phyloP scores from a whole-genome alignment of 257 asterid genomes.

The Solanum ahanhuiri region DNA sequence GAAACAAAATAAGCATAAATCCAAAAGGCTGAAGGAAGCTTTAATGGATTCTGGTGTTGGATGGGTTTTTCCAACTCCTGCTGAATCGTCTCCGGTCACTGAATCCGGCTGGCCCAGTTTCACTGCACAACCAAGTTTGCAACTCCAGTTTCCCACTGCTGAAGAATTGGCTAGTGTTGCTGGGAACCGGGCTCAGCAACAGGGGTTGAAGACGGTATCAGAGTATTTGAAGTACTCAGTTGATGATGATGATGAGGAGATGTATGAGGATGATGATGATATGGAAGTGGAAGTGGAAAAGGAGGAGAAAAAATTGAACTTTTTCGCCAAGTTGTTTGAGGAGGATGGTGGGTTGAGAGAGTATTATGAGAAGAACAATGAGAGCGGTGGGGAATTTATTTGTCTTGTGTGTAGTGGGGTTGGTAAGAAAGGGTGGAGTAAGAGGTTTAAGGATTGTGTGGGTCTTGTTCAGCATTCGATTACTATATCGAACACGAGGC shows the following conservation, averaged over 20 bases:
- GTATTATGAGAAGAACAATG: too few relatives aligned
- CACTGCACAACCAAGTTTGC: neutral
- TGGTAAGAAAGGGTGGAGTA: too few relatives aligned
- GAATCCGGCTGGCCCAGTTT: neutral
- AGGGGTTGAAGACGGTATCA: neutral
- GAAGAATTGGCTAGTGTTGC: neutral
- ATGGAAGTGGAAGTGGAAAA: neutral
- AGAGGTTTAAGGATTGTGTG: too few relatives aligned
- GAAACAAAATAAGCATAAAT: neutral
- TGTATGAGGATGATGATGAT: neutral
- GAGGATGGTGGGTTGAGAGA: too few relatives aligned
- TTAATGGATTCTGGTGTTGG: neutral
- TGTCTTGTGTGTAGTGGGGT: too few relatives aligned
- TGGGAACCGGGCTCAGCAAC: neutral
- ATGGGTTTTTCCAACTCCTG: neutral
- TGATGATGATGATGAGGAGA: neutral
- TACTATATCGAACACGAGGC: constrained; percentile 28
- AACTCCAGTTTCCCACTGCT: neutral
- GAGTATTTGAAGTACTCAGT: neutral
- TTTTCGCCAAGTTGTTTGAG: too few relatives aligned
- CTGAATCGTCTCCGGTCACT: neutral
- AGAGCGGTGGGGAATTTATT: too few relatives aligned
- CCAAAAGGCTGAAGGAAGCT: neutral
- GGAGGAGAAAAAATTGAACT: too few relatives aligned
- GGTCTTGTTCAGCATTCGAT: constrained; percentile 13